These are phyloP conservation scores for Colletotrichum paranaense DNA, from an alignment of 2,329 filamentous ascomycete genomes.

Conservation along the genomic window DNA sequence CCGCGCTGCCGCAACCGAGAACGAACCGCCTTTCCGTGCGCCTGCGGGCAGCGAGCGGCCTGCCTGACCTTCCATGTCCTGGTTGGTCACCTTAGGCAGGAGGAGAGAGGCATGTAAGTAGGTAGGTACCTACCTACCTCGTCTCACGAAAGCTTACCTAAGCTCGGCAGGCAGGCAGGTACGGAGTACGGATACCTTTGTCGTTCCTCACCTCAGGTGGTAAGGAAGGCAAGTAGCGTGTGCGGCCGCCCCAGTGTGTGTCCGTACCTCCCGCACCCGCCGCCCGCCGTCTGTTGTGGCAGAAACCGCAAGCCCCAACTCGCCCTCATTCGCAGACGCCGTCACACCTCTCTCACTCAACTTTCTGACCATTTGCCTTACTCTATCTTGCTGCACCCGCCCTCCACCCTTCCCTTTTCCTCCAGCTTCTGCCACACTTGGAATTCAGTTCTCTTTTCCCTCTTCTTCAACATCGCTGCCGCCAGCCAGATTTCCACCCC, in stretches of 20 bases:
- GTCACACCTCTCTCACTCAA: conserved; percentile 26
- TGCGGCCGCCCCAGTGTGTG: conserved; percentile 11
- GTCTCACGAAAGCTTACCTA: neutral
- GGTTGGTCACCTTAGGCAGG: neutral
- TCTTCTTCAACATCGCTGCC: conserved; percentile 25
- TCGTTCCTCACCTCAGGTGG: neutral
- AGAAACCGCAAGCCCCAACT: conserved; percentile 28
- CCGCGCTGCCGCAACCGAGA: neutral
- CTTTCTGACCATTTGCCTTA: conserved; percentile 23
- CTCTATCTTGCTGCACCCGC: conserved; percentile 28
- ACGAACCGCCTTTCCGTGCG: neutral
- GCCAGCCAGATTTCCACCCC: neutral
- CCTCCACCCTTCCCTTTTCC: conserved; percentile 34
- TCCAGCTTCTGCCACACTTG: conserved; percentile 36
- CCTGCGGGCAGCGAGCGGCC: too few species aligned
- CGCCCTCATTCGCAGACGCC: conserved; percentile 18
- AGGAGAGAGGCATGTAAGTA: neutral
- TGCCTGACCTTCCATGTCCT: neutral
- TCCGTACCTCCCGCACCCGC: conserved; percentile 24
- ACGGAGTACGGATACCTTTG: neutral
- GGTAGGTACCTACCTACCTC: neutral
- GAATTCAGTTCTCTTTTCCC: conserved; percentile 29
- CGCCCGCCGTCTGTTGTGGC: conserved; percentile 16
- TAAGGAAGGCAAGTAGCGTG: neutral
- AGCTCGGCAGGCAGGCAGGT: neutral